Percentiles rank a stretch among this genome's conserved stretches.
phyloP scores from a whole-genome alignment of 768 basidiomycete species.

The Pseudohyphozyma bogoriensis region DNA sequence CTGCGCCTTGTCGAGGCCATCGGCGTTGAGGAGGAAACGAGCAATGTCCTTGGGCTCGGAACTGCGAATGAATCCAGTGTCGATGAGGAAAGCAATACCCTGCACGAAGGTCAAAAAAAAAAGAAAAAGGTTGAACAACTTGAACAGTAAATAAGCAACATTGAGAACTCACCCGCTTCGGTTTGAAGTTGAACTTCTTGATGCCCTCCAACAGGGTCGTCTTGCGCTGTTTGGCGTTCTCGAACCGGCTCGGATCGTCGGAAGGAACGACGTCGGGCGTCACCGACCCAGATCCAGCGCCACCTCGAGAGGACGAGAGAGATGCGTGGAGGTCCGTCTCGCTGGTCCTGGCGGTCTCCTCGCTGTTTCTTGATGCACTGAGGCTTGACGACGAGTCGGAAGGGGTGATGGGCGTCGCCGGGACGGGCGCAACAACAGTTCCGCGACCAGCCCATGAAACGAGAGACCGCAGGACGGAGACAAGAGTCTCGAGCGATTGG shows the following conservation, averaged over 20 bases:
- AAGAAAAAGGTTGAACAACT: neutral
- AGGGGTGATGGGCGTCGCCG: constrained; percentile 17
- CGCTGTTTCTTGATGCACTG: neutral
- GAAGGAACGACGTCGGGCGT: constrained; percentile 56
- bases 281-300: constrained; percentile 43
- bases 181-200: constrained; percentile 96
- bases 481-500: constrained; percentile 91
- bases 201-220: constrained; percentile 88
- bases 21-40: constrained; percentile 69
- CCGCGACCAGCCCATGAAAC: constrained; percentile 60
- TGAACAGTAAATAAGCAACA: neutral
- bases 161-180: constrained; percentile 62
- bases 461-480: constrained; percentile 74
- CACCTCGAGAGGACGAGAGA: neutral
- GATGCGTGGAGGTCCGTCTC: constrained; percentile 13
- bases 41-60: constrained; percentile 68
- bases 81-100: constrained; percentile 82
- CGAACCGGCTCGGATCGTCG: constrained; percentile 89
- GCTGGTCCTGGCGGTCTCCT: neutral
- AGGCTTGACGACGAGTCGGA: neutral
- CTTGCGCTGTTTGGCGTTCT: constrained; percentile 93
- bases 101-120: constrained; percentile 34
- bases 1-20: constrained; percentile 88
- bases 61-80: constrained; percentile 73
- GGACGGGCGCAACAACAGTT: constrained; percentile 11